Base-by-base conservation (phyloP, 805 yeast species). In the Candida coleopterorum region DNA sequence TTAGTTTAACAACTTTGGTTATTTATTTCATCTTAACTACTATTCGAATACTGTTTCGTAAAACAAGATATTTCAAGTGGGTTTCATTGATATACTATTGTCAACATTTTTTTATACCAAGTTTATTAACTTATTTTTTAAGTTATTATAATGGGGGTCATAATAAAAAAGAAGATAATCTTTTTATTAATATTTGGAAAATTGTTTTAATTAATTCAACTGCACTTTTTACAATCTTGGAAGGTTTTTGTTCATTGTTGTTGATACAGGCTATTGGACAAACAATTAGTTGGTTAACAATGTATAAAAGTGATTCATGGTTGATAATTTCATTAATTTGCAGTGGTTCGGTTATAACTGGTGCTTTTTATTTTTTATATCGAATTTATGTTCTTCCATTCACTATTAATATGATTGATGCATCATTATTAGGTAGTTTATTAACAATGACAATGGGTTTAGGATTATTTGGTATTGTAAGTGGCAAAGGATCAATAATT, bases 231-330 rank as follows among this genome's bases (percentile, higher is more conserved):
- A 85, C 96, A 0, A 70, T 88, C 14, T 64, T 89, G 35, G 98
- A 93, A 62, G 98, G 98, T 2, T 81, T 93, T 48, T 94, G 96
- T 59, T 79, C 96, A 1, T 73, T 93, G 18, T 68, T 93, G 39
- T 80, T 87, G n/a, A 87, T 93, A 42, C 98, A 93, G 62, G 85
- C 95, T 10, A 73, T 85, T 28, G 96, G 97, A 7, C 88, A 88
- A 36, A 78, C 85, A 7, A 72, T 85, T 36, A 72, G 75, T 43
- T 81, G 89, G 82, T 63, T 86, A 30, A 75, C 80, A 16, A 56
- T 57, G 12, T 55, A 70, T 39, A 77, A 75, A 45, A 77, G 87
- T 4, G 96, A 88, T 50, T 64, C 77, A 23, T 85, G 95, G 89
- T 74, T 85, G 34, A 79, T 90, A 25, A 74, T 81, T 1, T 78